These are phyloP conservation scores for Podochytrium sp. DNA, from an alignment of 192 early-diverging fungal genomes.

Conservation along the genomic window DNA sequence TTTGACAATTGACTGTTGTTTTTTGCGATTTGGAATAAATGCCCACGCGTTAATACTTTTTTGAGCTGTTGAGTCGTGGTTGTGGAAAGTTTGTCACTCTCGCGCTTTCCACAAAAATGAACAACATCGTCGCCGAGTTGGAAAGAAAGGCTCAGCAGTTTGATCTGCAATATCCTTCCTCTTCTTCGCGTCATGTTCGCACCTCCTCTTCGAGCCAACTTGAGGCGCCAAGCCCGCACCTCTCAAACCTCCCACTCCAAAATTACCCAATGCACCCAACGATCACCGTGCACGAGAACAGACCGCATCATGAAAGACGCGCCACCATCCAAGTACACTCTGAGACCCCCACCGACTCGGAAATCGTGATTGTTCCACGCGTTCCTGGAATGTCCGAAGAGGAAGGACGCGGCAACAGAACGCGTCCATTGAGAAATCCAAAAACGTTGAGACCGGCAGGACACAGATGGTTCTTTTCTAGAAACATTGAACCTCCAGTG, in stretches of 20 bases:
- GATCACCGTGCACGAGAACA: not conserved
- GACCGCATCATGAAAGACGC: not conserved
- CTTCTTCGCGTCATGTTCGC: not conserved
- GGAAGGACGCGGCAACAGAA: constrained; percentile 4
- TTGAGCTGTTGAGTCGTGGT: too few relatives aligned
- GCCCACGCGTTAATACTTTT: too few relatives aligned
- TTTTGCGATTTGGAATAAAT: too few relatives aligned
- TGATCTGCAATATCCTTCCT: not conserved
- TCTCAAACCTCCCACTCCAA: not conserved
- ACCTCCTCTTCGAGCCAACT: not conserved
- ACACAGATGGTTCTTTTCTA: not conserved
- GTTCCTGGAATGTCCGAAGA: constrained; percentile 28
- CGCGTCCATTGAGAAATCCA: not conserved
- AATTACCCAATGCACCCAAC: not conserved
- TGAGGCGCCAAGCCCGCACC: not conserved
- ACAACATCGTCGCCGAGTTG: not conserved
- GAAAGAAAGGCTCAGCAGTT: not conserved
- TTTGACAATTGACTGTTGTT: not conserved
- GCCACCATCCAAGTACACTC: constrained; percentile 3
- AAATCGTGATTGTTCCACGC: constrained; percentile 11
- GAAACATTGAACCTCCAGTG: not conserved
- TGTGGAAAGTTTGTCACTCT: too few relatives aligned
- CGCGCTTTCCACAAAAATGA: too few relatives aligned
- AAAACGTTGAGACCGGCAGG: too few relatives aligned
- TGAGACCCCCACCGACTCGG: not conserved